Percentiles rank a stretch among this genome's conserved stretches.
Conservation (phyloP, 176 grass and related monocot species). For the Luzula sylvatica region DNA sequence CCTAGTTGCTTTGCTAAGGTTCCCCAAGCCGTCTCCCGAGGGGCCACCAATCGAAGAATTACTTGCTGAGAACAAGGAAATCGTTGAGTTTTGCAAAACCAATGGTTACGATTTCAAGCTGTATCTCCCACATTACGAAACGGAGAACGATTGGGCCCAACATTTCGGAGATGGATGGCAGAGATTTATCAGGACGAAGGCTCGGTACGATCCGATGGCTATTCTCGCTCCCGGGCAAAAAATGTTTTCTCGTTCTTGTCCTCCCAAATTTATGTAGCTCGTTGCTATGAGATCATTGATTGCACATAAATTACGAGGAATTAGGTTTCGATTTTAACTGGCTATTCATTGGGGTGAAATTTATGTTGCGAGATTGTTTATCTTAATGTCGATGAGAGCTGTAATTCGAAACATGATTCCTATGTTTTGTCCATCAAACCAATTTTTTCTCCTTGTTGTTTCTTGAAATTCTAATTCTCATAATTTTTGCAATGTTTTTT, state of each 20-base stretch:
- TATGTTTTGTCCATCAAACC: no score
- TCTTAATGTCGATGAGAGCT: no score
- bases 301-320: slow-evolving; percentile 1
- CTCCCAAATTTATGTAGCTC: slow-evolving; percentile 3
- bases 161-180: slow-evolving; percentile 67
- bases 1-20: slow-evolving; percentile 84
- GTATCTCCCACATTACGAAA: slow-evolving; percentile 62
- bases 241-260: slow-evolving; percentile 44
- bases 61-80: slow-evolving; percentile 57
- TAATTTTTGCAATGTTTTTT: no score
- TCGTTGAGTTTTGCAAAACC: slow-evolving; percentile 39
- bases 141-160: slow-evolving; percentile 43
- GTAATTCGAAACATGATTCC: no score
- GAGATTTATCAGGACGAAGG: slow-evolving; percentile 56
- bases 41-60: slow-evolving; percentile 40
- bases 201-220: slow-evolving; percentile 58
- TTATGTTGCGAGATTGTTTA: no score
- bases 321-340: no score
- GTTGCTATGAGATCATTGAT: neutral
- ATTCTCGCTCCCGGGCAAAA: slow-evolving; percentile 72
- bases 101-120: slow-evolving; percentile 84
- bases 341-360: no score
- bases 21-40: slow-evolving; percentile 33
- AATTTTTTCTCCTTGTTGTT: no score
- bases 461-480: no score